Evolutionary conservation across 2,329 filamentous ascomycete genomes (phyloP).

Genomic region (Dryadomyces sulphureus): DNA sequence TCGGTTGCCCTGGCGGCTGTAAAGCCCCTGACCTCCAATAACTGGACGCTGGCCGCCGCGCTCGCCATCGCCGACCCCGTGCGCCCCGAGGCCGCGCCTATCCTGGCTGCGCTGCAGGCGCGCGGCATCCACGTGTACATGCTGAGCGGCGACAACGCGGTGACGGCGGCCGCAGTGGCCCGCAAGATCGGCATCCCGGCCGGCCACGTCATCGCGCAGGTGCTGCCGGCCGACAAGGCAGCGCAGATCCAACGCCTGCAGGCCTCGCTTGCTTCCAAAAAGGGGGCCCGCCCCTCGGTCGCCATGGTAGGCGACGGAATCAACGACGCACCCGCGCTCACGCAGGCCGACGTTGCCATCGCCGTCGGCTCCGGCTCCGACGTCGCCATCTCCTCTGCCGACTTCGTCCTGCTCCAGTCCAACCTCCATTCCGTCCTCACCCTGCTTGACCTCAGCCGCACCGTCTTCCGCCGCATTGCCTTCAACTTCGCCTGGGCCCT

Average conservation of each 20-base stretch:
- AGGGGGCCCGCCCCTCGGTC: constrained; percentile 33
- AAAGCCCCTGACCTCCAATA: not conserved
- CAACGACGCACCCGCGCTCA: constrained; percentile 74
- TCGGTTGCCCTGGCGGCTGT: constrained; percentile 44
- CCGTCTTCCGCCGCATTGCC: constrained; percentile 64
- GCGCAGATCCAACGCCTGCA: constrained; percentile 54
- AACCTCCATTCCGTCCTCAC: constrained; percentile 52
- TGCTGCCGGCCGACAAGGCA: constrained; percentile 72
- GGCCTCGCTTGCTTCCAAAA: constrained; percentile 26
- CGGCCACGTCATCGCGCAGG: constrained; percentile 69
- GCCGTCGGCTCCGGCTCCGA: constrained; percentile 75
- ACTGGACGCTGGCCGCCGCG: constrained; percentile 42
- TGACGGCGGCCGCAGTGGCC: constrained; percentile 71
- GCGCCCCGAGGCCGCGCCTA: constrained; percentile 51
- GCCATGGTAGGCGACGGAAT: constrained; percentile 85
- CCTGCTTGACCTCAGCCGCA: constrained; percentile 53
- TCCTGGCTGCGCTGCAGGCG: constrained; percentile 49
- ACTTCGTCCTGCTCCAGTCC: constrained; percentile 67
- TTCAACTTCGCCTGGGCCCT: constrained; percentile 80
- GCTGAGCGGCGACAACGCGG: constrained; percentile 82
- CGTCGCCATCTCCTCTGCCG: constrained; percentile 66
- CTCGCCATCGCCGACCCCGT: constrained; percentile 73
- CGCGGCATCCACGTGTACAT: constrained; percentile 70
- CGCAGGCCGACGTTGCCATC: constrained; percentile 68
- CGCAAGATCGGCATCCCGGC: constrained; percentile 57